A percentile compares a stretch with the other conserved stretches of the same genome.
Evolutionary conservation across 805 yeast genomes (phyloP).

Genomic region (Hanseniaspora osmophila): DNA sequence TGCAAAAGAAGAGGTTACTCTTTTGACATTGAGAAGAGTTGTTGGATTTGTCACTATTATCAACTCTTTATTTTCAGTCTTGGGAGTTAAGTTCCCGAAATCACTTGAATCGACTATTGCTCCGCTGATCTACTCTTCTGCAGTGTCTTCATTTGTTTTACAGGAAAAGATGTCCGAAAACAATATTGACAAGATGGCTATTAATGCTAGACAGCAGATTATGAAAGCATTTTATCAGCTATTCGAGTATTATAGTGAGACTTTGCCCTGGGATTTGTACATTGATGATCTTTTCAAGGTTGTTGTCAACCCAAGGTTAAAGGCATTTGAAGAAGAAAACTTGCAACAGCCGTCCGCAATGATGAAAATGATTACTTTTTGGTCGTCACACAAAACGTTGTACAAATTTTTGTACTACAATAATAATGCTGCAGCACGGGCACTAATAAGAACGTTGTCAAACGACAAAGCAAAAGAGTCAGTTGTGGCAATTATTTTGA

Average conservation of each 20-base stretch:
- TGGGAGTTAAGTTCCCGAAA: conserved; percentile 43
- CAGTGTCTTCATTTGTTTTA: conserved; percentile 35
- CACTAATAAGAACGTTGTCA: conserved; percentile 41
- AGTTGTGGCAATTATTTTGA: conserved; percentile 43
- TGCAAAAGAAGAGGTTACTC: conserved; percentile 16
- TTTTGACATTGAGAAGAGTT: conserved; percentile 31
- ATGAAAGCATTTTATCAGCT: conserved; percentile 47
- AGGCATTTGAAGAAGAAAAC: conserved; percentile 58
- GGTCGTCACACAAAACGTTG: conserved; percentile 37
- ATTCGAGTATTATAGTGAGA: conserved; percentile 37
- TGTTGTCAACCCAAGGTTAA: conserved; percentile 52
- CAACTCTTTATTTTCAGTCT: conserved; percentile 20
- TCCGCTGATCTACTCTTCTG: conserved; percentile 44
- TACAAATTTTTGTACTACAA: conserved; percentile 41
- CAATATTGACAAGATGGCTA: conserved; percentile 32
- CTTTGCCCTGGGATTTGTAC: conserved; percentile 42
- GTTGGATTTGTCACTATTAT: conserved; percentile 46
- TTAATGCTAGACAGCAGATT: conserved; percentile 51
- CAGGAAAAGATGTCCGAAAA: conserved; percentile 12
- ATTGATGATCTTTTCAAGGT: conserved; percentile 35
- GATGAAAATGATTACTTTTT: conserved; percentile 45
- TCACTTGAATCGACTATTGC: conserved; percentile 37
- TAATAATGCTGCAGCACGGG: conserved; percentile 36
- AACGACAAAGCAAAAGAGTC: conserved; percentile 49
- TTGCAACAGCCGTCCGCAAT: conserved; percentile 72